These are phyloP conservation scores for Vitis amurensis DNA, from an alignment of 164 flowering plant genomes.

Conservation along the genomic window DNA sequence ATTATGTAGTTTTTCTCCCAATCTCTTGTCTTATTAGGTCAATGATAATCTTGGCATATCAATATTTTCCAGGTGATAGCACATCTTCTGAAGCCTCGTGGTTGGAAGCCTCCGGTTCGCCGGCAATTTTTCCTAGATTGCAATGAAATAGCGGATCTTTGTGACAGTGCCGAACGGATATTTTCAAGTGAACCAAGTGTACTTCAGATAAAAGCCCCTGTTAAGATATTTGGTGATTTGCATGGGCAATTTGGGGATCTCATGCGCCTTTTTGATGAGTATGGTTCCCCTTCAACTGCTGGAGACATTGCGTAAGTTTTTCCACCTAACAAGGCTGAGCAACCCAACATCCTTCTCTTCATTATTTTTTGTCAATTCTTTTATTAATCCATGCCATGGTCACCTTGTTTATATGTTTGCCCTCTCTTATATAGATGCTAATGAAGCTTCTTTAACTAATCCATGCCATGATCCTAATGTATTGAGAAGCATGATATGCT, in stretches of 20 bases:
- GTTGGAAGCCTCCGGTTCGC: conserved; percentile 99
- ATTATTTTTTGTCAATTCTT: neutral
- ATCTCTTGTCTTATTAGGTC: neutral
- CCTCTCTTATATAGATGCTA: no score
- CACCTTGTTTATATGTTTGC: no score
- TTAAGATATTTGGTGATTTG: conserved; percentile 98
- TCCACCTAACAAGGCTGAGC: neutral
- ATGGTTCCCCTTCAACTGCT: conserved; percentile 99
- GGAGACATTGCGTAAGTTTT: conserved; percentile 94
- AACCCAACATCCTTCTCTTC: no score
- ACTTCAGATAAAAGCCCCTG: conserved; percentile 89
- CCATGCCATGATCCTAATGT: no score
- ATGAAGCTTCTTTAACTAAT: no score
- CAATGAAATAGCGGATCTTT: conserved; percentile 97
- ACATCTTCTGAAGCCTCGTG: conserved; percentile 96
- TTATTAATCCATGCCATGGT: neutral
- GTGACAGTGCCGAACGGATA: conserved; percentile 91
- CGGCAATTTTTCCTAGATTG: conserved; percentile 97
- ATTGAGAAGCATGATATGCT: no score
- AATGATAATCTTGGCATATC: neutral
- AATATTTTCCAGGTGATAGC: conserved; percentile 65
- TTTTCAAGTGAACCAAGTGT: conserved; percentile 94
- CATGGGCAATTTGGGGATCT: conserved; percentile 99
- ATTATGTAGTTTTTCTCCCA: neutral
- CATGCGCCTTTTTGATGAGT: conserved; percentile 99